A percentile compares a stretch with the other conserved stretches of the same genome.
These are phyloP conservation scores for Citrullus mucosospermus DNA, from an alignment of 306 rosid genomes.

Conservation along the genomic window DNA sequence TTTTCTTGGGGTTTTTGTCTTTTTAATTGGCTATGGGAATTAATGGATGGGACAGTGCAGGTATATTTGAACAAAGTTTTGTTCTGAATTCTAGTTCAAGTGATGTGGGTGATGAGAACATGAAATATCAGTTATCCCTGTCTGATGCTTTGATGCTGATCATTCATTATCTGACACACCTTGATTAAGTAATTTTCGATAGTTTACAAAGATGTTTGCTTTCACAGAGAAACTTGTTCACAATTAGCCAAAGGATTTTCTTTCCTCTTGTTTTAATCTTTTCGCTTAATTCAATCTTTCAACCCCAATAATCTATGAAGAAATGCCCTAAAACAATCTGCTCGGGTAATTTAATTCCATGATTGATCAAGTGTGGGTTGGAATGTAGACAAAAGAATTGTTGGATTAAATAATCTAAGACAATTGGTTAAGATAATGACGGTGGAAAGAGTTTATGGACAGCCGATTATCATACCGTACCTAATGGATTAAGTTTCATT, in stretches of 20 bases:
- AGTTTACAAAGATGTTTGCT: not conserved
- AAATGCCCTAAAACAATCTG: no score
- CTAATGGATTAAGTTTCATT: not conserved
- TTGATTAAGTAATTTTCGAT: not conserved
- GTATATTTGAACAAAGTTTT: not conserved
- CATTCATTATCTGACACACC: conserved; percentile 39
- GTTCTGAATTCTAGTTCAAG: not conserved
- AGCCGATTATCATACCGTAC: not conserved
- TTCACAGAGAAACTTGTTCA: no score
- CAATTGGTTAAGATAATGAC: not conserved
- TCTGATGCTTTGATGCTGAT: conserved; percentile 55
- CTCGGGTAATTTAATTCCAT: no score
- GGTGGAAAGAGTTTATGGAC: not conserved
- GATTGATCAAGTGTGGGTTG: no score
- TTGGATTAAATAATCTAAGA: no score
- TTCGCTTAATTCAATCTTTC: not conserved
- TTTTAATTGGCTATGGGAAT: not conserved
- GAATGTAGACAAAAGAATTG: no score
- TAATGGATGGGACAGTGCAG: not conserved
- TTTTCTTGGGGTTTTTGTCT: not conserved
- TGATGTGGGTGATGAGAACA: conserved; percentile 43
- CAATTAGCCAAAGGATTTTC: no score
- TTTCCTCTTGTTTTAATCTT: no score
- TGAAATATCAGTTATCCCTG: conserved; percentile 70
- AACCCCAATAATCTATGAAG: not conserved